phyloP scores from a whole-genome alignment of 2,329 filamentous ascomycete species.

The Venturia carpophila region DNA sequence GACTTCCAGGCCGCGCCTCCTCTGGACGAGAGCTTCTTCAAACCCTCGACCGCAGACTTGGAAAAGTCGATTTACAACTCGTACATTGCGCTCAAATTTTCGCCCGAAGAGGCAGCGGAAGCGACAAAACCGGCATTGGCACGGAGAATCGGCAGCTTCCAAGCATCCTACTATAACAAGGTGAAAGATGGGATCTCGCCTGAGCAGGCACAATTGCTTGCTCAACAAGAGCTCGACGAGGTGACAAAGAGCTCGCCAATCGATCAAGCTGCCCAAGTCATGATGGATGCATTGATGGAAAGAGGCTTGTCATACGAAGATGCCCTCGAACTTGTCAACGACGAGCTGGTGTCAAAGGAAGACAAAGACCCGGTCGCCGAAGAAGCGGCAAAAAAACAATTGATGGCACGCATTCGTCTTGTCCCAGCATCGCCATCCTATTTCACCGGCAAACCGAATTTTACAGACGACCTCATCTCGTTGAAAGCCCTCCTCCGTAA shows the following conservation, averaged over 20 bases:
- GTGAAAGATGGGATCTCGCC: neutral
- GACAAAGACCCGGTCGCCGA: neutral
- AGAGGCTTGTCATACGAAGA: neutral
- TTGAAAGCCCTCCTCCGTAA: constrained; percentile 65
- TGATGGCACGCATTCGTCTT: constrained; percentile 49
- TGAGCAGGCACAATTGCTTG: neutral
- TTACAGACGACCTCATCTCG: constrained; percentile 74
- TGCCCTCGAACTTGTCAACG: neutral
- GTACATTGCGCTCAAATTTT: neutral
- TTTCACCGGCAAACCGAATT: constrained; percentile 77
- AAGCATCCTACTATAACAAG: neutral
- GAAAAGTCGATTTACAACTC: neutral
- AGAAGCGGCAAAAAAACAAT: neutral
- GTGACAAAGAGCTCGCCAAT: neutral
- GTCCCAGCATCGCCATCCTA: constrained; percentile 87
- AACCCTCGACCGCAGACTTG: neutral
- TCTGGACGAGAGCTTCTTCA: neutral
- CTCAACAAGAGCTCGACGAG: neutral
- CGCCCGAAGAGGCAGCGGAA: neutral
- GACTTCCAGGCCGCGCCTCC: constrained; percentile 10
- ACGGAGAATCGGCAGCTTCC: neutral
- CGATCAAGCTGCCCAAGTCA: neutral
- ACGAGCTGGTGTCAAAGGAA: neutral
- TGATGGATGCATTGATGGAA: constrained; percentile 5
- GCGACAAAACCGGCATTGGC: neutral